These are phyloP conservation scores for Penicillium sp. DNA, from an alignment of 2,329 filamentous ascomycete genomes.

Conservation along the genomic window DNA sequence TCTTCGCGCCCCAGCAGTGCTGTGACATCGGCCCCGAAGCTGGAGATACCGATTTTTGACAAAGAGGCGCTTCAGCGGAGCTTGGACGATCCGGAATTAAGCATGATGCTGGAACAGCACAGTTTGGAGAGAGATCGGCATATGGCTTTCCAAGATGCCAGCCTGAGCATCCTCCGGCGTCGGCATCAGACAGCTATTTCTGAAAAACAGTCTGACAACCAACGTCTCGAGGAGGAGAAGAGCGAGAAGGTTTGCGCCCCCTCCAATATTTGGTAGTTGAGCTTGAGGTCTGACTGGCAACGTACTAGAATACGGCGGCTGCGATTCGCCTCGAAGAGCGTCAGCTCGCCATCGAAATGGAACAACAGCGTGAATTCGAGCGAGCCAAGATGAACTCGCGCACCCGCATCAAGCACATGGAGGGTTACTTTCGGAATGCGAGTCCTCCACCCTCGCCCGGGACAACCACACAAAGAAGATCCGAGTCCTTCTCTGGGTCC, in stretches of 20 bases:
- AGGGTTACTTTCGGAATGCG: conserved; percentile 45
- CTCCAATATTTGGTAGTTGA: background rate
- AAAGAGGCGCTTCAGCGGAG: conserved; percentile 36
- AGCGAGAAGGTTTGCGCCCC: conserved; percentile 35
- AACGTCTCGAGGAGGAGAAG: conserved; percentile 36
- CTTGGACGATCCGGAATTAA: conserved; percentile 32
- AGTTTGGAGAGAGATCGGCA: conserved; percentile 31
- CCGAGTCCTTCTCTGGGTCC: conserved; percentile 21
- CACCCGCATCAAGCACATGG: conserved; percentile 49
- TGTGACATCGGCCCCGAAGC: conserved; percentile 19
- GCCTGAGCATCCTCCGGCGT: conserved; percentile 30
- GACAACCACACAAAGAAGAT: conserved; percentile 14
- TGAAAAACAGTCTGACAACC: conserved; percentile 30
- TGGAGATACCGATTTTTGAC: conserved; percentile 38
- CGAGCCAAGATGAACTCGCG: conserved; percentile 43
- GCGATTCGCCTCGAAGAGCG: conserved; percentile 42
- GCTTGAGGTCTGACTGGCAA: background rate
- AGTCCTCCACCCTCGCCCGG: conserved; percentile 35
- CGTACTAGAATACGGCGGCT: conserved; percentile 35
- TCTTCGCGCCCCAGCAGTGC: conserved; percentile 11
- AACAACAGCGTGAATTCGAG: conserved; percentile 46
- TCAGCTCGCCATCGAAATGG: conserved; percentile 45
- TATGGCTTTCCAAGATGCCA: conserved; percentile 34
- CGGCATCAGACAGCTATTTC: conserved; percentile 32
- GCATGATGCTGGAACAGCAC: conserved; percentile 32